Conservation (phyloP, 1,284 basidiomycete genomes). For the Ganoderma resinaceum region DNA sequence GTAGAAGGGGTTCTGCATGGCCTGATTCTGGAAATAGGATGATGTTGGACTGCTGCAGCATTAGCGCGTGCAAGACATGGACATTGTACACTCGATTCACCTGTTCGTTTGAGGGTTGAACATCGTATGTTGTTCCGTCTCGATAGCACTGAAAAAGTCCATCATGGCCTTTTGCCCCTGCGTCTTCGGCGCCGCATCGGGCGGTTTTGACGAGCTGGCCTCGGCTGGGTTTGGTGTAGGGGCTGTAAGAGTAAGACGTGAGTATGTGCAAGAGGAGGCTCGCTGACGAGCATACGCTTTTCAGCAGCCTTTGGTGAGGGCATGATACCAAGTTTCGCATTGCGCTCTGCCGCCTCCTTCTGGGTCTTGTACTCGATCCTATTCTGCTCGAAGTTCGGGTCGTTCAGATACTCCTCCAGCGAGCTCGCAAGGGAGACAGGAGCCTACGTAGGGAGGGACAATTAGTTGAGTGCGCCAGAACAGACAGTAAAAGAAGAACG, state of each 20-base stretch:
- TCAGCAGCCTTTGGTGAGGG: slow-evolving; percentile 36
- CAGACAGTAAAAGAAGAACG: neutral
- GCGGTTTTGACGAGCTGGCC: slow-evolving; percentile 35
- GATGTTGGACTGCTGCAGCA: slow-evolving; percentile 52
- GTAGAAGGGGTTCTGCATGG: slow-evolving; percentile 81
- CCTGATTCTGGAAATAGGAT: slow-evolving; percentile 68
- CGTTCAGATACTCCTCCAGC: slow-evolving; percentile 94
- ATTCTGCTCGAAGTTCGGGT: slow-evolving; percentile 96
- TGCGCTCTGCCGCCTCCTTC: slow-evolving; percentile 77
- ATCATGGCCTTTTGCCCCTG: slow-evolving; percentile 52
- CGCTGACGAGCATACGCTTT: slow-evolving; percentile 31
- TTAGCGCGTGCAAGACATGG: slow-evolving; percentile 8
- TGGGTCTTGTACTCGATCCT: slow-evolving; percentile 90
- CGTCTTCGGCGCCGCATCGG: slow-evolving; percentile 31
- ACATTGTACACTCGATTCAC: slow-evolving; percentile 38
- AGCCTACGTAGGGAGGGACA: slow-evolving; percentile 60
- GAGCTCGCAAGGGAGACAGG: slow-evolving; percentile 93
- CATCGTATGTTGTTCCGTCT: slow-evolving; percentile 81
- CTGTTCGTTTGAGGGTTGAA: slow-evolving; percentile 70
- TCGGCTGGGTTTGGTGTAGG: slow-evolving; percentile 32
- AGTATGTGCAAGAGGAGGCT: neutral
- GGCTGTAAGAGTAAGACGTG: slow-evolving; percentile 21
- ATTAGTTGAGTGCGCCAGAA: neutral
- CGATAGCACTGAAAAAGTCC: slow-evolving; percentile 95
- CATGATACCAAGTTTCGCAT: slow-evolving; percentile 43